Percentiles rank a stretch among this genome's conserved stretches.
phyloP scores from a whole-genome alignment of 148 eudicot species.

The Silene conica region DNA sequence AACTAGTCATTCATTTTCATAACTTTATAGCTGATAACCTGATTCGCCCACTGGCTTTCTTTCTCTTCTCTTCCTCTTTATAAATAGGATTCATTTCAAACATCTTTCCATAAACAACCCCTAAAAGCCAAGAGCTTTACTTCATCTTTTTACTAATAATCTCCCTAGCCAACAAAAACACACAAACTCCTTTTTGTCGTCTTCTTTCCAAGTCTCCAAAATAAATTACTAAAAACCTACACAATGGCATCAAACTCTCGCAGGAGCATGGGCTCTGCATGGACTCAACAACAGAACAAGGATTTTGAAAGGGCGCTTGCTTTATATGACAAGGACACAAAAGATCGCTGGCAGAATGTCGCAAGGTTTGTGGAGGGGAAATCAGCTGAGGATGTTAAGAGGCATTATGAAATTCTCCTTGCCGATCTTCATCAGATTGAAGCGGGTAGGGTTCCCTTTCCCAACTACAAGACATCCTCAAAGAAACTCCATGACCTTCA shows the following conservation, averaged over 20 bases:
- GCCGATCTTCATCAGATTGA: slow-evolving; percentile 36
- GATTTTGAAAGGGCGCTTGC: slow-evolving; percentile 42
- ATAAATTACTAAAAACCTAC: slow-evolving; percentile 15
- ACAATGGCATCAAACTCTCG: slow-evolving; percentile 30
- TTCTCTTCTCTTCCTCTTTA: slow-evolving; percentile 20
- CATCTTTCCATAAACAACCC: slow-evolving; percentile 19
- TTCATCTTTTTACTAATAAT: slow-evolving; percentile 8
- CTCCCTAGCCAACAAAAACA: slow-evolving; percentile 3
- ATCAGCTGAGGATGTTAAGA: slow-evolving; percentile 37
- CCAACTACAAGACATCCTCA: slow-evolving; percentile 28
- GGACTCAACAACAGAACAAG: slow-evolving; percentile 46
- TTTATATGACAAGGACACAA: slow-evolving; percentile 29
- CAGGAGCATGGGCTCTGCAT: slow-evolving; percentile 22
- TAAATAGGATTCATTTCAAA: slow-evolving; percentile 26
- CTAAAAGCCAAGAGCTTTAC: slow-evolving; percentile 16
- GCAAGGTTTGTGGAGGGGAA: slow-evolving; percentile 38
- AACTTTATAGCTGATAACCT: slow-evolving; percentile 23
- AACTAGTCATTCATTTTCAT: slow-evolving; percentile 26
- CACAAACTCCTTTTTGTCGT: background rate
- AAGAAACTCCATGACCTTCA: slow-evolving; percentile 22
- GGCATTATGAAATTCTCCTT: slow-evolving; percentile 41
- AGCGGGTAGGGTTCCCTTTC: slow-evolving; percentile 34
- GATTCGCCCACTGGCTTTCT: slow-evolving; percentile 40
- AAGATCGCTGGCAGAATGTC: slow-evolving; percentile 43
- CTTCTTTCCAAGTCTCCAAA: slow-evolving; percentile 5